Base-by-base conservation (phyloP, 2,329 filamentous ascomycete species). In the Blastomyces parvus region DNA sequence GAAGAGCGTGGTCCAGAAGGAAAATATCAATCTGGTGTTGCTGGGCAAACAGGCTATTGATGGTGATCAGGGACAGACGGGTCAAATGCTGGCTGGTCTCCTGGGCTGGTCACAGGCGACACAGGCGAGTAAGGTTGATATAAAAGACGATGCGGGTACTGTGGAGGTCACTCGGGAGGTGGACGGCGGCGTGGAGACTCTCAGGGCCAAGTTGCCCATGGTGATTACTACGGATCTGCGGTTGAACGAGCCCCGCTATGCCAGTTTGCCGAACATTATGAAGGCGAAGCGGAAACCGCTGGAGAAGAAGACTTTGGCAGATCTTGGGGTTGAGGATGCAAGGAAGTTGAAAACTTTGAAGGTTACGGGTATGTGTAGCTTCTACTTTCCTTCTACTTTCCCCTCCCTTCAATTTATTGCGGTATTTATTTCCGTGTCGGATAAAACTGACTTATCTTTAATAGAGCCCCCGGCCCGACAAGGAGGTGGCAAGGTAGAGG, bases 281-380 rank as follows among this genome's bases (percentile, higher is more conserved):
- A 99, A 97, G 88, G 94, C 94, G 61, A 99, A 99, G 89, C 99
- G 97, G 89, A 99, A 99, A 88, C 90, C 90, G 73, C 74, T 99
- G 70, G 91, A 94, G 72, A 97, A 97, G 88, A 88, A 91, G 83
- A 90, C 84, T 68, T 76, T 97, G 75, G 83, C 81, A 63, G 94
- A 99, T 74, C 89, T 89, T 76, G 90, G 89, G 1, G 78, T 96
- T 53, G 87, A 91, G 70, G 84, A 84, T 61, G 83, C 84, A 75
- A 86, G 83, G 78, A 83, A 92, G 71, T 78, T 99, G 75, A 96
- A 94, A 86, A 89, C 91, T 62, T 72, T 97, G 70, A 94, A 94
- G 84, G 92, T 99, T 67, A 86, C 84, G 59, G 88, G 88, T 91
- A 78, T 72, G 86, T 42, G 14, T 30, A 19, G 52, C 82, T 11